Evolutionary conservation across 768 basidiomycete genomes (phyloP).

Genomic region (Serendipita vermifera): DNA sequence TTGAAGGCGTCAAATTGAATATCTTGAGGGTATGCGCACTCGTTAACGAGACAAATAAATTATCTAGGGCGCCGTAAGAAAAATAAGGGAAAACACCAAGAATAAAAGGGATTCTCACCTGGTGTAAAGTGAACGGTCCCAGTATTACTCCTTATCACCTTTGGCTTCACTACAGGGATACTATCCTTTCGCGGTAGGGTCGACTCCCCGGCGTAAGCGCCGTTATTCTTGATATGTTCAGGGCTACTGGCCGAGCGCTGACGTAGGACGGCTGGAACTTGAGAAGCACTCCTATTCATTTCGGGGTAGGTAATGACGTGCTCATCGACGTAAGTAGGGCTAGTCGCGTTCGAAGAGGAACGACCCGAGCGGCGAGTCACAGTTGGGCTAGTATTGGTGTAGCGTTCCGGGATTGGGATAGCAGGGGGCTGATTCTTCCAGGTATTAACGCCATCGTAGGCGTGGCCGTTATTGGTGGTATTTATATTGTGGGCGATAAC

Average conservation of each 20-base stretch:
- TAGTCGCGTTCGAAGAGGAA: constrained; percentile 7
- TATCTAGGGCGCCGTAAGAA: not conserved
- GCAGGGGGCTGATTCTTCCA: not conserved
- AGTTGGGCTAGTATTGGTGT: not conserved
- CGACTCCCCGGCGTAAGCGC: not conserved
- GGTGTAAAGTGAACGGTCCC: constrained; percentile 8
- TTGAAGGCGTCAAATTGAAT: constrained; percentile 5
- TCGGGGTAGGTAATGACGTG: not conserved
- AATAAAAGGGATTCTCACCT: not conserved
- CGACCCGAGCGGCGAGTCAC: constrained; percentile 1
- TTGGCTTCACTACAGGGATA: no score
- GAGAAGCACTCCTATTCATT: not conserved
- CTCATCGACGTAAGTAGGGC: constrained; percentile 4
- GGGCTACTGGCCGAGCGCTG: constrained; percentile 5
- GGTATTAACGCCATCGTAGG: no score
- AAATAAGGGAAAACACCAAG: not conserved
- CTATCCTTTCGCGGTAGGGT: no score
- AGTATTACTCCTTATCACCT: no score
- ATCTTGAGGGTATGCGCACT: not conserved
- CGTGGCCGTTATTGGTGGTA: not conserved
- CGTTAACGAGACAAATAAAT: not conserved
- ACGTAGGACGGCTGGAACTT: not conserved
- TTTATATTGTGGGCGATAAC: not conserved
- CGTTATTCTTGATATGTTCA: not conserved
- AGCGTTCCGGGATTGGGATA: no score